Conservation (phyloP, 192 early-diverging fungal species). For the Backusella luteola region DNA sequence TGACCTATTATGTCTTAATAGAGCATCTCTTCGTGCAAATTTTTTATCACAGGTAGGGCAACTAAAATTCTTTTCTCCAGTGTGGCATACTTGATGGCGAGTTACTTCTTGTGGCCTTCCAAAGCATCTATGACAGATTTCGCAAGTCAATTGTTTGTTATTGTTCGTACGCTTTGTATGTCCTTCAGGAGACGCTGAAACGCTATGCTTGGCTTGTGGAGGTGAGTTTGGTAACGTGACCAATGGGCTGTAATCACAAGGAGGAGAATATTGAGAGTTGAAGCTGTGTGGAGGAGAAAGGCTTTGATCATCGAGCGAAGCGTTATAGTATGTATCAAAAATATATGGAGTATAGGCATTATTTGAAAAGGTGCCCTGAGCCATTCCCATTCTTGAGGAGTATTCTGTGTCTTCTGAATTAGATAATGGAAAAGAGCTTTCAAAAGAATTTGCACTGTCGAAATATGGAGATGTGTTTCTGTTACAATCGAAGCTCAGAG, state of each 20-base stretch:
- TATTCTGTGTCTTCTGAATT: not conserved
- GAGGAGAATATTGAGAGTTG: not conserved
- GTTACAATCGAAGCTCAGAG: not conserved
- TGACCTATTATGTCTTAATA: conserved; percentile 7
- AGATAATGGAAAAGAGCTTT: not conserved
- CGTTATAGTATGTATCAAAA: not conserved
- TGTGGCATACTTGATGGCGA: not conserved
- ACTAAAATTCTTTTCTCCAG: not conserved
- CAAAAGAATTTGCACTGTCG: not conserved
- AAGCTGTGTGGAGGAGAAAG: not conserved
- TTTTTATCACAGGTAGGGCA: not conserved
- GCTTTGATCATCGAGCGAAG: not conserved
- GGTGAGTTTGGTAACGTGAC: not conserved
- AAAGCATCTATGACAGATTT: not conserved
- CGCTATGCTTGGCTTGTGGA: not conserved
- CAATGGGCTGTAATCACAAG: not conserved
- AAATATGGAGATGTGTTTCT: not conserved
- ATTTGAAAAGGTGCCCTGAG: not conserved
- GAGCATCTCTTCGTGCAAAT: not conserved
- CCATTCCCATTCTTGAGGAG: not conserved
- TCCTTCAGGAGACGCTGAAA: not conserved
- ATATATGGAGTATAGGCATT: not conserved
- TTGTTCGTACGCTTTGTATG: not conserved
- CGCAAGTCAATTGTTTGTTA: not conserved
- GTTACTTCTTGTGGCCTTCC: not conserved